Evolutionary conservation across 305 asterid species (phyloP), one percentile per base, ranked within the genome.

Genomic region (Coffea humblotiana): DNA sequence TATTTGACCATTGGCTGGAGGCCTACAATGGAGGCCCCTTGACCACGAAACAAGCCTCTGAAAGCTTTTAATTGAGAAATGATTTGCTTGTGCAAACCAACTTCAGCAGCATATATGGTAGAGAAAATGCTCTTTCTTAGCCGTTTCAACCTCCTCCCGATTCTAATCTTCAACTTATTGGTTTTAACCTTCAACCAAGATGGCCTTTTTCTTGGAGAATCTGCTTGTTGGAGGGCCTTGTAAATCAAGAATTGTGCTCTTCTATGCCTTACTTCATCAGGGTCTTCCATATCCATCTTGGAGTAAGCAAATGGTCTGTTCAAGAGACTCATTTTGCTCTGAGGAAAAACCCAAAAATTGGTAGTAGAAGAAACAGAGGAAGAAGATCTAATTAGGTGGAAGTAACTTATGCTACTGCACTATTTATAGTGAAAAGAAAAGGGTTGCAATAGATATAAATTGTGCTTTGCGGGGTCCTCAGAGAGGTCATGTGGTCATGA

Each of bases 231-330:
- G 84, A 93, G 54, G 23, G 87, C 67, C 87, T 90, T 92, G 92
- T 92, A 90, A 49, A 93, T 92, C 93, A 93, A 84, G 90, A 90
- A 92, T 72, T 90, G 97, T 3, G 98, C 94, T 75, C 65, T 75
- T 35, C 97, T 77, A 71, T 87, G 92, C 82, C 75, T 80, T 63
- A 61, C 47, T 54, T 92, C 98, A 14, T 93, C 94, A 1, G 87
- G 87, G 74, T 93, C 97, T 75, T 92, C 92, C 18, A 61, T 82
- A 21, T 83, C 90, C 25, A 90, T 78, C 88, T 81, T 93, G 23
- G 94, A 82, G 81, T 93, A 93, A 0, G 69, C 88, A 82, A 77
- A 81, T 75, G 84, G 13, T 77, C 79, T 27, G 21, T 82, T 83
- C 69, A 85, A 9, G 21, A 88, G 13, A 83, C 66, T 77, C 90